Percentiles rank a stretch among this genome's conserved stretches.
Evolutionary conservation across 805 yeast species (phyloP).

Genomic region (Kodamaea restingae): DNA sequence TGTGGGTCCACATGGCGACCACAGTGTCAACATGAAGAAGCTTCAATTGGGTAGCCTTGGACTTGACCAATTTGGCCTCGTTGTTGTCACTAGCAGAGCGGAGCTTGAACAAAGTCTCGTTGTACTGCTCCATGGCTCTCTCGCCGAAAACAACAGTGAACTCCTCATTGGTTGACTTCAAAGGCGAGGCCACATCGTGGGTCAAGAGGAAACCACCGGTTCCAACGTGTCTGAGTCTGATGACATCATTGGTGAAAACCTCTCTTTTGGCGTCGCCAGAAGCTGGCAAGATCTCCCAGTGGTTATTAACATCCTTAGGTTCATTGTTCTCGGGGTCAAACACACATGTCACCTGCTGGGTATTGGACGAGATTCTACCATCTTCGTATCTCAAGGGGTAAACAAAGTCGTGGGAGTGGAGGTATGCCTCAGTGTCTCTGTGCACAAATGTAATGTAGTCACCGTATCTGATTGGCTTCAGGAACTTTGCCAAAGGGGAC

Average conservation of each 20-base stretch:
- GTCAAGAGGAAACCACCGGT: slow-evolving; percentile 79
- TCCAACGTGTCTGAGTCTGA: slow-evolving; percentile 76
- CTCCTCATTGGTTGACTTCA: slow-evolving; percentile 89
- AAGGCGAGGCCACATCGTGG: slow-evolving; percentile 96
- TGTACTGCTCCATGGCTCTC: slow-evolving; percentile 44
- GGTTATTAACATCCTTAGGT: slow-evolving; percentile 56
- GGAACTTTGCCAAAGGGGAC: slow-evolving; percentile 65
- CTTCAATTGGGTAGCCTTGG: slow-evolving; percentile 66
- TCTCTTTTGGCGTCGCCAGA: slow-evolving; percentile 10
- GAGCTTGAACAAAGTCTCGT: slow-evolving; percentile 76
- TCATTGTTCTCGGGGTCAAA: slow-evolving; percentile 33
- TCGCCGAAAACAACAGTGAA: slow-evolving; percentile 71
- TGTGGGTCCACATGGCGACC: slow-evolving; percentile 93
- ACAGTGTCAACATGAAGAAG: slow-evolving; percentile 79
- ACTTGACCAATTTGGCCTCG: slow-evolving; percentile 52
- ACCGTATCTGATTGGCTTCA: slow-evolving; percentile 68
- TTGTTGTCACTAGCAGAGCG: slow-evolving; percentile 41
- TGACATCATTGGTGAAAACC: slow-evolving; percentile 64
- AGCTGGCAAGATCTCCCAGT: slow-evolving; percentile 82
- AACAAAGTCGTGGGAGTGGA: slow-evolving; percentile 74
- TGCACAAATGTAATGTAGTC: slow-evolving; percentile 78
- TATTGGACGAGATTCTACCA: slow-evolving; percentile 90
- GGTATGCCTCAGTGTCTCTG: slow-evolving; percentile 68
- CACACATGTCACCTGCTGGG: slow-evolving; percentile 86
- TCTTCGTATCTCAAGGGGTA: slow-evolving; percentile 95